Conservation (phyloP, 768 basidiomycete genomes). For the Leucocoprinus birnbaumii region DNA sequence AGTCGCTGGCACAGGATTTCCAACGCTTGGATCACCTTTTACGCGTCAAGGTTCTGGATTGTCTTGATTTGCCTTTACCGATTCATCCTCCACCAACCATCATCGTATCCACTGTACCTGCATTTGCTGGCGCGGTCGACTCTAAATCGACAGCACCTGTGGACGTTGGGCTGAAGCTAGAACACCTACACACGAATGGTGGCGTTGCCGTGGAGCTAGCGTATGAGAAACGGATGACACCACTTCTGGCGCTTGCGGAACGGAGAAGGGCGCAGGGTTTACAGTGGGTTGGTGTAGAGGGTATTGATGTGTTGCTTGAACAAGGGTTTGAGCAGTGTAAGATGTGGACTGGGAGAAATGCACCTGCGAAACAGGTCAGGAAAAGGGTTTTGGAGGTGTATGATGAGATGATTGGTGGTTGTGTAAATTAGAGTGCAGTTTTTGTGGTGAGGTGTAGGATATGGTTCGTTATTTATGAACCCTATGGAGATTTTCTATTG, state of each 20-base stretch:
- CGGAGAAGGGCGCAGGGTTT: constrained; percentile 23
- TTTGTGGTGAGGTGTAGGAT: neutral
- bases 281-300: constrained; percentile 55
- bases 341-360: constrained; percentile 55
- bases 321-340: constrained; percentile 66
- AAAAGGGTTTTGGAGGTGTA: constrained; percentile 45
- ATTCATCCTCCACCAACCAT: constrained; percentile 42
- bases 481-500: no score
- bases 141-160: constrained; percentile 25
- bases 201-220: constrained; percentile 71
- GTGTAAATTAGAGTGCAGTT: neutral
- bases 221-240: constrained; percentile 67
- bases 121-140: constrained; percentile 28
- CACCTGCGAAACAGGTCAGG: constrained; percentile 38
- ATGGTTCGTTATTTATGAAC: neutral
- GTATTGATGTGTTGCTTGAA: constrained; percentile 67
- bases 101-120: constrained; percentile 73
- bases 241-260: constrained; percentile 54
- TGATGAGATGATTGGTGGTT: constrained; percentile 14
- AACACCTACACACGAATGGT: constrained; percentile 26
- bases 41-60: constrained; percentile 49
- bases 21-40: constrained; percentile 34
- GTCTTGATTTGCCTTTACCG: constrained; percentile 40
- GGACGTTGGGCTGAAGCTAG: constrained; percentile 41
- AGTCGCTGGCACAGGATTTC: constrained; percentile 57